Evolutionary conservation across 768 basidiomycete species (phyloP).

Genomic region (Termitomyces eurrhizus): DNA sequence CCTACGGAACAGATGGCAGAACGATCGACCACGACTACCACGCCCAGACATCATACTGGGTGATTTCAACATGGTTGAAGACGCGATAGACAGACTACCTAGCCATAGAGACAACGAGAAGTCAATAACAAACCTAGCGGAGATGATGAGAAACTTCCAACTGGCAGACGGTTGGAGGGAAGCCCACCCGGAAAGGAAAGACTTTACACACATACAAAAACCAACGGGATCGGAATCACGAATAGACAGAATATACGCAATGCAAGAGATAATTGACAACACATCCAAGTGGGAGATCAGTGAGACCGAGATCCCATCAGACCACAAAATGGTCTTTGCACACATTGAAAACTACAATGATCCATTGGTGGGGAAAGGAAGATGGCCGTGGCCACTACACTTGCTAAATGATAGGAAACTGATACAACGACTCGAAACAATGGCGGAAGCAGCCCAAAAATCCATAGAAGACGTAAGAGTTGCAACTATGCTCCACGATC

Average conservation of each 20-base stretch:
- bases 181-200: too few species aligned
- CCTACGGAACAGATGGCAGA: neutral
- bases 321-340: neutral
- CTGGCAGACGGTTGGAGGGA: neutral
- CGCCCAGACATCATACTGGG: neutral
- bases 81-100: neutral
- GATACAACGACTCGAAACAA: neutral
- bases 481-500: too few species aligned
- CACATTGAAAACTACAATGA: neutral
- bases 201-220: neutral
- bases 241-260: neutral
- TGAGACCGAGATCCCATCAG: neutral
- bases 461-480: too few species aligned
- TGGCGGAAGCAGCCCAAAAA: too few species aligned
- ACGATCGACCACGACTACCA: neutral
- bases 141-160: neutral
- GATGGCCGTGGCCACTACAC: neutral
- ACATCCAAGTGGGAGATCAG: neutral
- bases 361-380: neutral
- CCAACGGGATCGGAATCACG: neutral
- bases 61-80: too few species aligned
- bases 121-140: neutral
- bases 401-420: neutral
- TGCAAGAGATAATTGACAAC: neutral
- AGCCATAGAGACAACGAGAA: neutral